These are phyloP conservation scores for Zea luxurians DNA, from an alignment of 176 grass and related monocot species.

Conservation along the genomic window DNA sequence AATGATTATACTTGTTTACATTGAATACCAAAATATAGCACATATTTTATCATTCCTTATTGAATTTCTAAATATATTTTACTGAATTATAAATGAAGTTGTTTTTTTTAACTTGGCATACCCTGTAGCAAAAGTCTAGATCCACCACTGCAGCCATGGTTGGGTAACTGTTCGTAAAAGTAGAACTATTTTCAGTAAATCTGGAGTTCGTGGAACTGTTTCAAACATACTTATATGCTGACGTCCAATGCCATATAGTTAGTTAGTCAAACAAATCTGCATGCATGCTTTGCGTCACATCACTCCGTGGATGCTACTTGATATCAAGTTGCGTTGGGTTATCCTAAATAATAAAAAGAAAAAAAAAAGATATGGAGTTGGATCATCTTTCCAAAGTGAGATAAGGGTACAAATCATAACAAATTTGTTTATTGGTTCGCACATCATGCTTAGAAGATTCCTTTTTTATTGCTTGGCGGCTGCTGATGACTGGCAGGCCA, in stretches of 20 bases:
- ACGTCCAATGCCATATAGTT: not conserved
- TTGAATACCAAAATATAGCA: too few species aligned
- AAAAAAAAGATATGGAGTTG: conserved; percentile 11
- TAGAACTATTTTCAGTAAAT: too few species aligned
- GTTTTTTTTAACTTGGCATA: too few species aligned
- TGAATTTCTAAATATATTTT: too few species aligned
- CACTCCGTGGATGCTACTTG: conserved; percentile 16
- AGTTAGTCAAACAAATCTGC: not conserved
- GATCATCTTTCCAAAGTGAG: conserved; percentile 38
- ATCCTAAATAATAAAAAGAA: not conserved
- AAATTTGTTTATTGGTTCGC: conserved; percentile 22
- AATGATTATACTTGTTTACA: too few species aligned
- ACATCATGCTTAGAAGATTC: not conserved
- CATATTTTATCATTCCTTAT: too few species aligned
- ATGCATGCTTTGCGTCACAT: conserved; percentile 30
- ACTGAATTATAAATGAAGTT: too few species aligned
- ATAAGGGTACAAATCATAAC: conserved; percentile 31
- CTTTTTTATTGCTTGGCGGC: conserved; percentile 21
- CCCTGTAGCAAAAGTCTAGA: too few species aligned
- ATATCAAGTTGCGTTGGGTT: conserved; percentile 16
- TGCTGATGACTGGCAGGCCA: conserved; percentile 41
- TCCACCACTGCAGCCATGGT: too few species aligned
- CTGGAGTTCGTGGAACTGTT: too few species aligned
- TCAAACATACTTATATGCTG: not conserved
- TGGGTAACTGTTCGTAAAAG: too few species aligned